Conservation (phyloP, 2,329 filamentous ascomycete species). For the Leptodontidium sp. region DNA sequence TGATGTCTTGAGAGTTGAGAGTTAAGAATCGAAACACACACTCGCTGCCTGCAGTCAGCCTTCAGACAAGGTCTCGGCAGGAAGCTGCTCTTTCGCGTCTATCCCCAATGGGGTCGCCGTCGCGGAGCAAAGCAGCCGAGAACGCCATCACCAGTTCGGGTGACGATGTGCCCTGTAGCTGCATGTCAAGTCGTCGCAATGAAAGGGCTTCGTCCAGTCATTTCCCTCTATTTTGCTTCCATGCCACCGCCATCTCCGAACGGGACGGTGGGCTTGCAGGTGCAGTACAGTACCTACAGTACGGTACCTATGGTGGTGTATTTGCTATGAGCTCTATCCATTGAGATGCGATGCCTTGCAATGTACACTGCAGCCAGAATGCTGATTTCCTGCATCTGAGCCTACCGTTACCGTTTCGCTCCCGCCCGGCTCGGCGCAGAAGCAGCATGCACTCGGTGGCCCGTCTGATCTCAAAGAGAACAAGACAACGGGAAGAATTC, state of each 20-base stretch:
- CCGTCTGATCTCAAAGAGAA: background rate
- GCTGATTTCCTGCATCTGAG: background rate
- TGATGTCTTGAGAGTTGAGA: no score
- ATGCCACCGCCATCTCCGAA: background rate
- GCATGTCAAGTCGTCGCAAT: constrained; percentile 3
- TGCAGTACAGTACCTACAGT: no score
- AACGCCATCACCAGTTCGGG: constrained; percentile 14
- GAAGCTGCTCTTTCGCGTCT: no score
- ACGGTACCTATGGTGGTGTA: no score
- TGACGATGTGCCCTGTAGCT: background rate
- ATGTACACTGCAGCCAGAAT: background rate
- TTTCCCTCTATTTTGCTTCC: background rate
- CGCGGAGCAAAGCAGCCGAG: background rate
- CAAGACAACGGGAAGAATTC: background rate
- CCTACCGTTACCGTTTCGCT: background rate
- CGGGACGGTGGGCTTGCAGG: background rate
- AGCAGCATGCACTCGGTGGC: background rate
- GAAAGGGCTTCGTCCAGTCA: background rate
- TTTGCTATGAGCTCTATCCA: no score
- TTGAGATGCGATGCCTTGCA: background rate
- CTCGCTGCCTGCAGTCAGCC: no score
- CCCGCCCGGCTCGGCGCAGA: constrained; percentile 19
- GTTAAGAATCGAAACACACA: no score
- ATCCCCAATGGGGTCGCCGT: constrained; percentile 17
- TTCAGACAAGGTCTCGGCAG: background rate